These are phyloP conservation scores for Zoysia pacifica DNA, from an alignment of 176 grass and related monocot species.

Conservation along the genomic window DNA sequence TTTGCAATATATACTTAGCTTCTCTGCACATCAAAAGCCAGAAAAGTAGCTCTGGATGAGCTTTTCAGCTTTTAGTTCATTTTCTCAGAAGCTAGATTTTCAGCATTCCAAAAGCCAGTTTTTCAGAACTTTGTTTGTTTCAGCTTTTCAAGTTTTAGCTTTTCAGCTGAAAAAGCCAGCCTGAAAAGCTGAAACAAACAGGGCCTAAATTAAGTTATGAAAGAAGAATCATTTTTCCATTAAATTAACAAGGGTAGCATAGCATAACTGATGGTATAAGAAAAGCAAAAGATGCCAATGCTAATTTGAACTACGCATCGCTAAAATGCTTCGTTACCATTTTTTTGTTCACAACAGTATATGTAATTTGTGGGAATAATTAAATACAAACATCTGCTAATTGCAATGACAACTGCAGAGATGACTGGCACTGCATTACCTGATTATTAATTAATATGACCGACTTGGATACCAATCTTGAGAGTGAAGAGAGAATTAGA, in stretches of 20 bases:
- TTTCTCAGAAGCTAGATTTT: too few relatives aligned
- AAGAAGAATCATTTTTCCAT: conserved; percentile 16
- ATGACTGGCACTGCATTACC: conserved; percentile 40
- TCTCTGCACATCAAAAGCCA: too few relatives aligned
- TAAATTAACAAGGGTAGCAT: neutral
- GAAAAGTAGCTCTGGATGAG: too few relatives aligned
- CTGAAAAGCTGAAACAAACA: too few relatives aligned
- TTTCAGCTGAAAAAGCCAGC: too few relatives aligned
- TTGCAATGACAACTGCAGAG: conserved; percentile 36
- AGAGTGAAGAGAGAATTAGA: conserved; percentile 65
- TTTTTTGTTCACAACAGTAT: neutral
- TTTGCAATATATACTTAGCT: too few relatives aligned
- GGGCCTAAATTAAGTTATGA: neutral
- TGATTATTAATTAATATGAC: conserved; percentile 58
- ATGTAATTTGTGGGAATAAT: neutral
- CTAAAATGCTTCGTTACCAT: neutral
- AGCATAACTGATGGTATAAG: neutral
- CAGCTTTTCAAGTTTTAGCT: too few relatives aligned
- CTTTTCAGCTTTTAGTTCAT: too few relatives aligned
- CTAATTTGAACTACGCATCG: neutral
- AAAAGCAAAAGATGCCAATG: neutral
- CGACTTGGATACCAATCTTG: conserved; percentile 68
- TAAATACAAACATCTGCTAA: neutral
- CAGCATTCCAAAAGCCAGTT: too few relatives aligned
- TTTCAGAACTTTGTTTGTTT: too few relatives aligned